These are phyloP conservation scores for Cercospora zeina DNA, from an alignment of 2,329 filamentous ascomycete genomes.

Conservation along the genomic window DNA sequence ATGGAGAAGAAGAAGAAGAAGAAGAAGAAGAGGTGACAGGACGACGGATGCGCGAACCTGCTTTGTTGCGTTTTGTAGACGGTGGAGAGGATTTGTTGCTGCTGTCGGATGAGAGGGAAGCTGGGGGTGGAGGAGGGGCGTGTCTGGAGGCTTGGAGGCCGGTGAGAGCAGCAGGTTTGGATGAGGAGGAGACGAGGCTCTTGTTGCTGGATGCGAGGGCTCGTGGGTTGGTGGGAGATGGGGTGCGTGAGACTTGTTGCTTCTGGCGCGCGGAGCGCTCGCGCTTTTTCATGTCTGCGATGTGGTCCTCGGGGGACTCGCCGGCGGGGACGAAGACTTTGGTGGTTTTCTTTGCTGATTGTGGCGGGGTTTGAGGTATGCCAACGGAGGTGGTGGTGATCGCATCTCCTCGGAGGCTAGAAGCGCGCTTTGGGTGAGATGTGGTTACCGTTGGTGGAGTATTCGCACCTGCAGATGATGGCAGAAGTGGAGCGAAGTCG, in stretches of 20 bases:
- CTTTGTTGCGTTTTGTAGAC: constrained; percentile 20
- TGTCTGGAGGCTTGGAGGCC: constrained; percentile 8
- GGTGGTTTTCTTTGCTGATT: constrained; percentile 16
- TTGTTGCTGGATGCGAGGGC: not conserved
- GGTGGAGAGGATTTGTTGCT: not conserved
- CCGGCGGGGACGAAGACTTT: constrained; percentile 38
- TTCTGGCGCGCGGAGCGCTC: constrained; percentile 11
- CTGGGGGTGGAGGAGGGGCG: not conserved
- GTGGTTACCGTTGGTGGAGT: constrained; percentile 5
- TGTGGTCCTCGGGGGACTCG: constrained; percentile 34
- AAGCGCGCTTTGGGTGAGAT: not conserved
- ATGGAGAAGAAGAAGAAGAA: not conserved
- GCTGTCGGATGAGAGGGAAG: not conserved
- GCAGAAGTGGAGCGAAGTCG: constrained; percentile 31
- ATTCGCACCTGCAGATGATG: constrained; percentile 14
- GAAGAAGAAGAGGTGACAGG: constrained; percentile 1
- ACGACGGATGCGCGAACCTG: constrained; percentile 25
- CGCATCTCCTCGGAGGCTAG: constrained; percentile 9
- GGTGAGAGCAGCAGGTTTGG: not conserved
- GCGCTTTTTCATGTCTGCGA: constrained; percentile 32
- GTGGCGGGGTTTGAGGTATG: not conserved
- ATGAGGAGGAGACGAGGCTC: not conserved
- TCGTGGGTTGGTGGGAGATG: constrained; percentile 48
- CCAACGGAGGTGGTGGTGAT: constrained; percentile 8
- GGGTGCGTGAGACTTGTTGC: constrained; percentile 16